Evolutionary conservation across 106 monocot species (phyloP).

Genomic region (Vanilla planifolia): DNA sequence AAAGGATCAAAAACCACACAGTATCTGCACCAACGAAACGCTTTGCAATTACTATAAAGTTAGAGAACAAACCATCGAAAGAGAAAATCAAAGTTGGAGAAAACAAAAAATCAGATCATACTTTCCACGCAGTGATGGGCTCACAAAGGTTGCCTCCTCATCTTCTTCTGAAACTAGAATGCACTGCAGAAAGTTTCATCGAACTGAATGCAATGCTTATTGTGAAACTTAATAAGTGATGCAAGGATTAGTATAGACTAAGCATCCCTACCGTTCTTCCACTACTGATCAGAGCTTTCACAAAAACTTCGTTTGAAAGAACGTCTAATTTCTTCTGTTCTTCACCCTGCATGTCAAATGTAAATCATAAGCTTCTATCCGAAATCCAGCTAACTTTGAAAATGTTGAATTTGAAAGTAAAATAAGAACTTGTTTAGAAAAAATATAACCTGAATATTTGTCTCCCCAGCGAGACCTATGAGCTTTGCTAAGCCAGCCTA

Average conservation of each 20-base stretch:
- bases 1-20: conserved; percentile 97
- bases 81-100: neutral
- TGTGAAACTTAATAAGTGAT: neutral
- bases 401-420: neutral
- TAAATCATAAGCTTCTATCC: neutral
- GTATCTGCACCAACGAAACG: conserved; percentile 46
- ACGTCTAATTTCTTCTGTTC: conserved; percentile 99
- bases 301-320: conserved; percentile 95
- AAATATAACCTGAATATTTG: conserved; percentile 72
- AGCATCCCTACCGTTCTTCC: conserved; percentile 67
- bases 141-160: conserved; percentile 91
- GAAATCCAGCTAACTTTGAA: neutral
- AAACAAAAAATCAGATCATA: conserved; percentile 13
- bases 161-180: conserved; percentile 98
- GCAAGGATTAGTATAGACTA: neutral
- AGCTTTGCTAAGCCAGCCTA: conserved; percentile 99
- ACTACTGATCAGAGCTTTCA: conserved; percentile 88
- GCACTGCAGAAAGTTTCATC: conserved; percentile 34
- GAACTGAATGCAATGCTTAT: neutral
- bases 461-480: conserved; percentile 91
- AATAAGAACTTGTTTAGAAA: neutral
- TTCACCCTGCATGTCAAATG: conserved; percentile 58
- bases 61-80: neutral
- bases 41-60: neutral
- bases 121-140: conserved; percentile 80